Conservation (phyloP, 371 early-diverging fungal genomes). For the Catenaria anguillulae region DNA sequence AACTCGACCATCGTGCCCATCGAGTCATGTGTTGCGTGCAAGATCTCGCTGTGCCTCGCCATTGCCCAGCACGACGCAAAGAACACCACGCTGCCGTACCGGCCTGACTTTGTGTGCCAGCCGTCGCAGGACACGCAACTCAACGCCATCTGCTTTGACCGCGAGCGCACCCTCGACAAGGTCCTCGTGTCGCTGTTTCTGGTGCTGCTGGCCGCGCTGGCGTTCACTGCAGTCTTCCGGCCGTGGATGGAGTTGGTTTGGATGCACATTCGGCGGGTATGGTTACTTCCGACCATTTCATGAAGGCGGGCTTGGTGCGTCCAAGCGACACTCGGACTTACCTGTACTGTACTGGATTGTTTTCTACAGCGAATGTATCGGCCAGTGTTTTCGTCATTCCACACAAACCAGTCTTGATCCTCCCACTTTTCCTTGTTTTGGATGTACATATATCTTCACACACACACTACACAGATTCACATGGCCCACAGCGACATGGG, state of each 20-base stretch:
- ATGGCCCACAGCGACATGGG: too few species aligned
- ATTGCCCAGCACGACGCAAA: too few species aligned
- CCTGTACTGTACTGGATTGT: too few species aligned
- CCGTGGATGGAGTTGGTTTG: background rate
- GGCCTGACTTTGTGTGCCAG: background rate
- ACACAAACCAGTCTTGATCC: too few species aligned
- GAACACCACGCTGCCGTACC: background rate
- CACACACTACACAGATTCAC: too few species aligned
- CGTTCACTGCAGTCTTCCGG: background rate
- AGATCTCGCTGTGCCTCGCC: background rate
- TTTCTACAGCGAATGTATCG: too few species aligned
- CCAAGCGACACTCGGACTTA: too few species aligned
- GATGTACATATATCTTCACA: too few species aligned
- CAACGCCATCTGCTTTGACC: background rate
- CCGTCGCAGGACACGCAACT: background rate
- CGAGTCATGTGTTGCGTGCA: background rate
- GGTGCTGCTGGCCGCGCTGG: background rate
- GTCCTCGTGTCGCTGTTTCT: background rate
- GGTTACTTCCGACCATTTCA: too few species aligned
- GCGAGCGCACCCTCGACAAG: background rate
- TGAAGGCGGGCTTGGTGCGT: too few species aligned
- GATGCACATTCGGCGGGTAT: background rate
- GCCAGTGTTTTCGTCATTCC: too few species aligned
- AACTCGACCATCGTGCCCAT: constrained; percentile 2
- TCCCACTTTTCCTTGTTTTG: too few species aligned